A percentile compares a stretch with the other conserved stretches of the same genome.
Conservation (phyloP, 2,329 filamentous ascomycete species). For the Paraphoma sp. region DNA sequence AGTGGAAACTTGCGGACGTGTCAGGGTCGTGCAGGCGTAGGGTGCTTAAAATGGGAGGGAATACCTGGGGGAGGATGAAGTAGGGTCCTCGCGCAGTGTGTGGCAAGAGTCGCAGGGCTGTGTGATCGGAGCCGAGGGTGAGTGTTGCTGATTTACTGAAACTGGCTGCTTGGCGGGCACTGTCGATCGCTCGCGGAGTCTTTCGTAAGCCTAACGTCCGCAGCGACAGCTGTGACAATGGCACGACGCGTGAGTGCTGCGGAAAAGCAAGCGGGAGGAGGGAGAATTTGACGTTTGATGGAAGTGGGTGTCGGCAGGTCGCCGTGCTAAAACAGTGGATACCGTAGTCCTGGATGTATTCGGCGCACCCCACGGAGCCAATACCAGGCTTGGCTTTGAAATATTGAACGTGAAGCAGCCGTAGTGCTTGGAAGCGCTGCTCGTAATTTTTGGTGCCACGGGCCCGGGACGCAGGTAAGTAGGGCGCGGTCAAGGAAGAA, state of each 20-base stretch:
- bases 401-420: conserved; percentile 7
- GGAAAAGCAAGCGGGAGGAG: conserved; percentile 4
- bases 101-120: conserved; percentile 39
- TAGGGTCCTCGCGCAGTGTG: conserved; percentile 37
- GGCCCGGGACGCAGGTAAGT: not conserved
- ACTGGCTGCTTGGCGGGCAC: not conserved
- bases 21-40: conserved; percentile 28
- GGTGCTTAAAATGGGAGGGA: conserved; percentile 29
- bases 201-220: conserved; percentile 15
- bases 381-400: conserved; percentile 21
- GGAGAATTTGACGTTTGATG: conserved; percentile 29
- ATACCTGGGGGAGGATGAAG: conserved; percentile 42
- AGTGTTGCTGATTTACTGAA: conserved; percentile 5
- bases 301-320: conserved; percentile 12
- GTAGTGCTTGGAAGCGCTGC: conserved; percentile 9
- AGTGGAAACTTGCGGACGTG: conserved; percentile 24
- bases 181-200: conserved; percentile 4
- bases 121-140: conserved; percentile 23
- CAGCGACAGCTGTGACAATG: conserved; percentile 22
- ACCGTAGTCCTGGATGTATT: conserved; percentile 15
- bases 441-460: conserved; percentile 4
- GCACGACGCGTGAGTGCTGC: conserved; percentile 14
- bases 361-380: conserved; percentile 21
- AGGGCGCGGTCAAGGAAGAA: not conserved
- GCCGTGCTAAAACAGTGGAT: conserved; percentile 20